phyloP scores from a whole-genome alignment of 805 yeast species.

The Zygotorulaspora chibaensis region DNA sequence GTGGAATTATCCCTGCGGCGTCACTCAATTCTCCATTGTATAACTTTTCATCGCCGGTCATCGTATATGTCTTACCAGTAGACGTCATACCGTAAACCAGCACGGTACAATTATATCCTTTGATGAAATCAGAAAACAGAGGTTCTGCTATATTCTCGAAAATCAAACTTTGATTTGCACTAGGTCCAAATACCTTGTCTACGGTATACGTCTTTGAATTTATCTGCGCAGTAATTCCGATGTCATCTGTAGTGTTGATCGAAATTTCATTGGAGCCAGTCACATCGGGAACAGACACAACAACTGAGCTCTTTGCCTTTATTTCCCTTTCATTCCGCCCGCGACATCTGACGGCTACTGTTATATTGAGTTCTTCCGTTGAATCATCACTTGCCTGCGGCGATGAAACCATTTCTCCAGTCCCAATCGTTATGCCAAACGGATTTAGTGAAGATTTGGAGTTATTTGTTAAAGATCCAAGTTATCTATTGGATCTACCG shows the following conservation, averaged over 20 bases:
- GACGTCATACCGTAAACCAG: conserved; percentile 92
- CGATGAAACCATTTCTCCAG: conserved; percentile 8
- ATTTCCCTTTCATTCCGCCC: conserved; percentile 58
- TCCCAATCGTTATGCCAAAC: not conserved
- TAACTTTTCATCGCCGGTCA: conserved; percentile 61
- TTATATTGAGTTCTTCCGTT: conserved; percentile 45
- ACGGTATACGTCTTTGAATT: conserved; percentile 59
- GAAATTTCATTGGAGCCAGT: conserved; percentile 45
- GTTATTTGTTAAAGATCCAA: too few relatives aligned
- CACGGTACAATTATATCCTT: conserved; percentile 76
- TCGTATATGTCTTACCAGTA: conserved; percentile 78
- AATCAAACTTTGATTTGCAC: conserved; percentile 64
- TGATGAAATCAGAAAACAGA: conserved; percentile 59
- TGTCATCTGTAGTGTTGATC: conserved; percentile 41
- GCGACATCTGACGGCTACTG: conserved; percentile 61
- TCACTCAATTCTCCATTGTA: conserved; percentile 37
- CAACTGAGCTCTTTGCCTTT: conserved; percentile 53
- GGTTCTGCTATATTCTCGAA: conserved; percentile 66
- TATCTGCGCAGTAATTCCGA: conserved; percentile 39
- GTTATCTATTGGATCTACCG: too few relatives aligned
- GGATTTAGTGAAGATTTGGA: too few relatives aligned
- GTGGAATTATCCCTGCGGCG: conserved; percentile 63
- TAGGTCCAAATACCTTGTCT: conserved; percentile 80
- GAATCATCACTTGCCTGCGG: conserved; percentile 11
- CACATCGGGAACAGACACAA: conserved; percentile 48